Conservation (phyloP, 192 early-diverging fungal genomes). For the Chytriomyces hyalinus region DNA sequence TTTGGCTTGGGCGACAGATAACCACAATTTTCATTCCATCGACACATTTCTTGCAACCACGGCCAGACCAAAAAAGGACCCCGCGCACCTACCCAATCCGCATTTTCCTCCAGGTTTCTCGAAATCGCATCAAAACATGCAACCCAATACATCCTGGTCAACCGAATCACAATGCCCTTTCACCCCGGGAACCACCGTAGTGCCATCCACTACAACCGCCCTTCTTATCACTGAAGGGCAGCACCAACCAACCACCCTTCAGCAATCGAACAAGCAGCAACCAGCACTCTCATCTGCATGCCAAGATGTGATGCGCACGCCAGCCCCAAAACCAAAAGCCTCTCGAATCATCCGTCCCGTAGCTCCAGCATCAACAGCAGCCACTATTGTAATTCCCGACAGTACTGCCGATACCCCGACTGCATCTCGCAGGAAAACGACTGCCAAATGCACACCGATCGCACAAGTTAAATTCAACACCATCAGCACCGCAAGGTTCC, state of each 20-base stretch:
- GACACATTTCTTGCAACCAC: conserved; percentile 12
- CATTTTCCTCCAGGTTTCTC: too few relatives aligned
- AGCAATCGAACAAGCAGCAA: neutral
- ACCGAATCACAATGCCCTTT: too few relatives aligned
- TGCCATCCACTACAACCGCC: neutral
- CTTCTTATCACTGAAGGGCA: neutral
- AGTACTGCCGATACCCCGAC: too few relatives aligned
- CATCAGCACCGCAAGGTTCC: neutral
- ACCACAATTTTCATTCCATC: conserved; percentile 10
- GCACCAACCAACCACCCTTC: neutral
- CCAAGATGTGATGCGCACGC: conserved; percentile 3
- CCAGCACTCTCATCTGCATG: neutral
- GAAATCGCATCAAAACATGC: too few relatives aligned
- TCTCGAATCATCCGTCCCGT: neutral
- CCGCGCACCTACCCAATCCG: neutral
- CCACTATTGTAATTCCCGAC: neutral
- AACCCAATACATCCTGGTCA: too few relatives aligned
- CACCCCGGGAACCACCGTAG: too few relatives aligned
- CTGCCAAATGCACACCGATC: neutral
- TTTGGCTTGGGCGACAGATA: conserved; percentile 1
- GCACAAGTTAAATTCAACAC: neutral
- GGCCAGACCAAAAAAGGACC: neutral
- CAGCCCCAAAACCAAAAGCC: neutral
- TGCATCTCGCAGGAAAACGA: neutral
- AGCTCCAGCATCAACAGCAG: neutral